Conservation (phyloP, 2,329 filamentous ascomycete species). For the Fusarium odoratissimum region DNA sequence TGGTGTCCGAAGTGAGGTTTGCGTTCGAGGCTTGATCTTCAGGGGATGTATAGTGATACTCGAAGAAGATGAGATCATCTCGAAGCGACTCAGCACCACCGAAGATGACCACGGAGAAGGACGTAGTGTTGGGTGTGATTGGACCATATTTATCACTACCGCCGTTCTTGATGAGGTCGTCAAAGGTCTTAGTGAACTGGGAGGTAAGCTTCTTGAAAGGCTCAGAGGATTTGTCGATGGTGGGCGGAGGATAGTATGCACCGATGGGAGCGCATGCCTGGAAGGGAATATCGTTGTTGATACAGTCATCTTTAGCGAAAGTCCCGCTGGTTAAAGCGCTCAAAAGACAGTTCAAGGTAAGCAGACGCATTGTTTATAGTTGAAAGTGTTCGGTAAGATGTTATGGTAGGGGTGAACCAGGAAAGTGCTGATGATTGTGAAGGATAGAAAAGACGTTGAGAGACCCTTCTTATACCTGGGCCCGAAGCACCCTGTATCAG, state of each 20-base stretch:
- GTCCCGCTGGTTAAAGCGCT: neutral
- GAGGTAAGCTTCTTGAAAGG: neutral
- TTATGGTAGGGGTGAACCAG: neutral
- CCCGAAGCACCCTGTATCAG: rapidly evolving
- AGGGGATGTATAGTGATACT: slow-evolving; percentile 39
- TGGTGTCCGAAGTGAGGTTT: slow-evolving; percentile 39
- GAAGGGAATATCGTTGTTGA: slow-evolving; percentile 21
- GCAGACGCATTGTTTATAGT: neutral
- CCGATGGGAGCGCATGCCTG: slow-evolving; percentile 37
- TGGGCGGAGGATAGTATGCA: slow-evolving; percentile 36
- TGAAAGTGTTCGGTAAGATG: neutral
- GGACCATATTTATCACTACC: slow-evolving; percentile 33
- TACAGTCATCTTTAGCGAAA: neutral
- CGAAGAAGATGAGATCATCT: slow-evolving; percentile 28
- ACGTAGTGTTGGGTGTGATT: slow-evolving; percentile 32
- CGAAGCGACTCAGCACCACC: slow-evolving; percentile 15
- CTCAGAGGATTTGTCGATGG: slow-evolving; percentile 11
- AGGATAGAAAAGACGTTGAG: rapidly evolving
- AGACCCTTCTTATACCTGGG: neutral
- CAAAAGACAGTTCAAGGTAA: neutral
- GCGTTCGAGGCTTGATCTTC: slow-evolving; percentile 11
- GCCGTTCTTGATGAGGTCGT: slow-evolving; percentile 22
- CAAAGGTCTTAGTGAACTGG: slow-evolving; percentile 18
- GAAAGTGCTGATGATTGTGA: neutral
- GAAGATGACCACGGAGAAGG: slow-evolving; percentile 36